Base-by-base conservation (phyloP, 2,329 filamentous ascomycete species). In the Coniella vitis region DNA sequence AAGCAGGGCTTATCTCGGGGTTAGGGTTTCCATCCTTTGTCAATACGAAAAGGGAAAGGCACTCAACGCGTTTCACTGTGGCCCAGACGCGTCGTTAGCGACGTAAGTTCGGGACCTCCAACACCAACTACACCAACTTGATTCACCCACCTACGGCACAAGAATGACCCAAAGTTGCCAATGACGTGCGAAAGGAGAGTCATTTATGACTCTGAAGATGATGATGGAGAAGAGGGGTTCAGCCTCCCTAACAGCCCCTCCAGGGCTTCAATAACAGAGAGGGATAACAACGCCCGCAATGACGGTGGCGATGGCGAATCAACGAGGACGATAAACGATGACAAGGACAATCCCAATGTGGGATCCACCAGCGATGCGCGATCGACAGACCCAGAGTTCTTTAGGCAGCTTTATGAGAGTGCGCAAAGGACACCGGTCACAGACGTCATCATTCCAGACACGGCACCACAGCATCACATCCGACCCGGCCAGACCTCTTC, bases 311-410 rank as follows among this genome's bases (percentile, higher is more conserved):
- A 29, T 29, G 25, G 25, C 13, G 42, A 44, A 17, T 32, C 22
- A 31, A 34, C 10, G 19, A 16, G n/a, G 14, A 12, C 44, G 21
- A 37, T 44, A 38, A 35, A 38, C n/a, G 34, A 20, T 32, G 39
- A 38, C 17, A 25, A 34, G 17, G 34, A 16, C 12, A 41, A 10
- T 22, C 46, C 14, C 47, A 47, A 32, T 34, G 47, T 29, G 5
- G 25, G 25, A 48, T 50, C 31, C 34, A 34, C 34, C 40, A 40
- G 45, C 8, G 54, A 55, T 47, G 58, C 59, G 47, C 63, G 58
- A 19, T 76, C 73, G 14, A 77, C 74, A 1, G 71, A 77, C 49
- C 65, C 68, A 1, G 66, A 63, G 0, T 71, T 75, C 54, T 77
- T 77, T 53, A 67, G 68, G 40, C 65, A 62, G 43, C 57, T 77